Evolutionary conservation across 1,284 basidiomycete genomes (phyloP).

Genomic region (Tilletia setariae): DNA sequence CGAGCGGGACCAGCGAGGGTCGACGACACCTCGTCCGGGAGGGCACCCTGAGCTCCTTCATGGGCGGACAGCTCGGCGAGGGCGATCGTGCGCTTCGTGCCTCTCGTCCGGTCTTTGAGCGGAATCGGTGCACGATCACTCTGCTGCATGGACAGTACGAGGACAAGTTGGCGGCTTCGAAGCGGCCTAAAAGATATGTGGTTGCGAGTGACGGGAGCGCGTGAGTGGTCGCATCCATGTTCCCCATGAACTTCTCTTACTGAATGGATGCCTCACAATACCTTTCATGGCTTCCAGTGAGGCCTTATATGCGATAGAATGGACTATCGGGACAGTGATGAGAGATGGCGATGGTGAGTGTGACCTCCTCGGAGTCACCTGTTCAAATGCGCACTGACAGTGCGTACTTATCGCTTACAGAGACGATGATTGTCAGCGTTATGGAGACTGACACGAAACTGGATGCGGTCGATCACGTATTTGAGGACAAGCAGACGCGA

Average conservation of each 20-base stretch:
- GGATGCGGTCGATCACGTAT: slow-evolving; percentile 52
- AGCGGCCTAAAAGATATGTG: slow-evolving; percentile 71
- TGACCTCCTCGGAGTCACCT: not conserved
- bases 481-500: slow-evolving; percentile 69
- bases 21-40: not conserved
- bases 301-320: slow-evolving; percentile 48
- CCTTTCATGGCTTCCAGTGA: slow-evolving; percentile 19
- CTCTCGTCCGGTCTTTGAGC: slow-evolving; percentile 72
- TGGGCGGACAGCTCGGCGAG: slow-evolving; percentile 1
- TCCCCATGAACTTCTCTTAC: too few species aligned
- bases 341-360: slow-evolving; percentile 87
- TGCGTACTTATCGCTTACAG: slow-evolving; percentile 11
- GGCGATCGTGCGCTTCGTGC: slow-evolving; percentile 22
- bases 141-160: slow-evolving; percentile 65
- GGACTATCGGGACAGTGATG: slow-evolving; percentile 87
- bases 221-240: slow-evolving; percentile 65
- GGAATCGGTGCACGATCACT: slow-evolving; percentile 87
- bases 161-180: slow-evolving; percentile 55
- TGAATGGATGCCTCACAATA: too few species aligned
- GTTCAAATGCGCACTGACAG: too few species aligned
- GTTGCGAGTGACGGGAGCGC: slow-evolving; percentile 91
- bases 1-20: not conserved
- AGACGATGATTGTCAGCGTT: slow-evolving; percentile 66
- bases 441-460: slow-evolving; percentile 84
- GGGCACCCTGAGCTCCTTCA: not conserved